phyloP scores from a whole-genome alignment of 2,329 filamentous ascomycete genomes.

The Fusarium sambucinum region DNA sequence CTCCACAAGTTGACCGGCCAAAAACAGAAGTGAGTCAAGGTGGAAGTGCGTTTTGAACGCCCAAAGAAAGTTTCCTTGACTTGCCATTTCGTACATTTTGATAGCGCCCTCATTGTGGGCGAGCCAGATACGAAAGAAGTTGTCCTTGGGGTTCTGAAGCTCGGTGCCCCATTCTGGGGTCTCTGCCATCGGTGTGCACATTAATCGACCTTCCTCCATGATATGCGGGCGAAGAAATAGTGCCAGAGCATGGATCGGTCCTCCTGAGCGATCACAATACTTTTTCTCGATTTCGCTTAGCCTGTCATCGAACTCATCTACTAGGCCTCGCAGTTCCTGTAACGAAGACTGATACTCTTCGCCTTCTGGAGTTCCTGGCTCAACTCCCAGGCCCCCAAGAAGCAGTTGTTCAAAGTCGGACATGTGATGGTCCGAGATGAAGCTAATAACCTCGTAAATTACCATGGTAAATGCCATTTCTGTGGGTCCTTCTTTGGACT shows the following conservation, averaged over 20 bases:
- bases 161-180: conserved; percentile 21
- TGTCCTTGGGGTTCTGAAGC: background rate
- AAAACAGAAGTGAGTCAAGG: conserved; percentile 12
- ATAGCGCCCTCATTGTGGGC: conserved; percentile 1
- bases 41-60: background rate
- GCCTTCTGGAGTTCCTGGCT: conserved; percentile 9
- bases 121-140: conserved; percentile 20
- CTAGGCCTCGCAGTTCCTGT: background rate
- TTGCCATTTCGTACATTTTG: background rate
- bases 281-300: background rate
- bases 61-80: background rate
- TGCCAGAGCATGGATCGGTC: background rate
- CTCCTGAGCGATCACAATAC: conserved; percentile 10
- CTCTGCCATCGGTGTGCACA: conserved; percentile 7
- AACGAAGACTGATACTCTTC: background rate
- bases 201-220: background rate
- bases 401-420: conserved; percentile 12
- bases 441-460: background rate
- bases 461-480: conserved; percentile 15
- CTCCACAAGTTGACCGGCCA: background rate
- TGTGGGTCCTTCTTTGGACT: background rate
- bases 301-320: conserved; percentile 1
- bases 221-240: background rate
- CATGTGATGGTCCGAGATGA: background rate
- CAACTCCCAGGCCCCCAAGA: background rate